Base-by-base conservation (phyloP, 2,329 filamentous ascomycete genomes). In the Anisogramma anomala region DNA sequence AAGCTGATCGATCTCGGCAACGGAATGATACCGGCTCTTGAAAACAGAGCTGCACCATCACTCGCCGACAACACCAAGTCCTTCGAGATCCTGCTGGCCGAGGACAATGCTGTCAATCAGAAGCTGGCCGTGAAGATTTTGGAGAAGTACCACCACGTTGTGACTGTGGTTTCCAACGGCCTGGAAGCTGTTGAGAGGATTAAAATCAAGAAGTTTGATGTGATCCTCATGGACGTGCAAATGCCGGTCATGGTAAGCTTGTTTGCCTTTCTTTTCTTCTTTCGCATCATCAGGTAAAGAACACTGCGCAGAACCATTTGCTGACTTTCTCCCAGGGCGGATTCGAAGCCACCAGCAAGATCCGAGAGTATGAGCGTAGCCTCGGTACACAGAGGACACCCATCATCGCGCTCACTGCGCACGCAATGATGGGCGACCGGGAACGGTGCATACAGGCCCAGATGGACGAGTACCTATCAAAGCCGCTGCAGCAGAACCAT, bases 391-490 rank as follows among this genome's bases (percentile, higher is more conserved):
- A 84, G 43, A 77, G 89, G 39, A 94, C 89, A 9, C 91, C 91
- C 11, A 95, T 98, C 55, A 94, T 98, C 54, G 91, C 91, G 2
- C 73, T 98, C 33, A 98, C 91, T 10, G 91, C 91, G 1, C 91
- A 98, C 64, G 91, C 91, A 53, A 98, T 98, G 91, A 80, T 96
- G 68, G 91, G 91, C 50, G 91, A 98, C 57, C 78, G 91, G 36
- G 91, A 98, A 60, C 94, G 94, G 68, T 98, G 91, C 61, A 93
- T 98, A 47, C 86, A 94, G 59, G 91, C 89, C 8, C 87, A 96
- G 66, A 98, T 98, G 91, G 91, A 98, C 60, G 91, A 98, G 61
- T 98, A 98, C 58, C 69, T 98, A 31, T 94, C 89, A 14, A 98
- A 98, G 60, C 89, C 89, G 19, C 69, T 96, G 47, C 93, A 95